Evolutionary conservation across 208 protist genomes (phyloP).

Genomic region (Leishmania gerbilli): DNA sequence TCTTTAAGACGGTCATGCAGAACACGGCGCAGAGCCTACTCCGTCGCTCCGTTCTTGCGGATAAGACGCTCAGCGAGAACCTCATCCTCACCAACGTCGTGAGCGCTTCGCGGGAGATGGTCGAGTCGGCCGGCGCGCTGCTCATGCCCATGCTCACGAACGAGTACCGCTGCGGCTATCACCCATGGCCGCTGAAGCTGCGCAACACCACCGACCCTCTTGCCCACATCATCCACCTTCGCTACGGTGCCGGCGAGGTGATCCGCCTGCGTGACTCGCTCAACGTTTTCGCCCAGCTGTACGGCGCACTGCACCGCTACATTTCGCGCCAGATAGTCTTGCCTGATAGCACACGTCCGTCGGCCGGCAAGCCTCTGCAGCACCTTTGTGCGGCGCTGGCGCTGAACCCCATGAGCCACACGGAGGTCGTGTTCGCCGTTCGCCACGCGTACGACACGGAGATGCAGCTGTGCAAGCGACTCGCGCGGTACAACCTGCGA

Average conservation of each 20-base stretch:
- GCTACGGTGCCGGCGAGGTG: conserved; percentile 68
- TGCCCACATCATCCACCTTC: conserved; percentile 59
- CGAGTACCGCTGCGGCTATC: conserved; percentile 84
- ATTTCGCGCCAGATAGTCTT: conserved; percentile 43
- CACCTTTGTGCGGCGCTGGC: conserved; percentile 59
- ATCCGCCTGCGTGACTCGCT: conserved; percentile 67
- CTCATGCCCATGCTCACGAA: conserved; percentile 79
- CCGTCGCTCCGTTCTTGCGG: conserved; percentile 53
- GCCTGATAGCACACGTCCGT: conserved; percentile 57
- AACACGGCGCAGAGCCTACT: conserved; percentile 51
- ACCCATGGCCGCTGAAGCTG: conserved; percentile 86
- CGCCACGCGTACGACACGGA: conserved; percentile 67
- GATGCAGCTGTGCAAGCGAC: conserved; percentile 38
- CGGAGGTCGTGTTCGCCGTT: conserved; percentile 68
- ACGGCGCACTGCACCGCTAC: conserved; percentile 64
- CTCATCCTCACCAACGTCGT: conserved; percentile 49
- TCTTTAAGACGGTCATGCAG: conserved; percentile 49
- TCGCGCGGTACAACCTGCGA: conserved; percentile 56
- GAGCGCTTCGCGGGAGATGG: conserved; percentile 55
- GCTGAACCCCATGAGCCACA: conserved; percentile 53
- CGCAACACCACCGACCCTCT: conserved; percentile 87
- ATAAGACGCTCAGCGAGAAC: conserved; percentile 69
- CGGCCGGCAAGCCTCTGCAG: conserved; percentile 43
- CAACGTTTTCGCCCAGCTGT: conserved; percentile 64
- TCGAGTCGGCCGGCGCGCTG: conserved; percentile 64